Evolutionary conservation across 2,329 filamentous ascomycete species (phyloP), one percentile per base, ranked within the genome.

Genomic region (Fusarium humuli): DNA sequence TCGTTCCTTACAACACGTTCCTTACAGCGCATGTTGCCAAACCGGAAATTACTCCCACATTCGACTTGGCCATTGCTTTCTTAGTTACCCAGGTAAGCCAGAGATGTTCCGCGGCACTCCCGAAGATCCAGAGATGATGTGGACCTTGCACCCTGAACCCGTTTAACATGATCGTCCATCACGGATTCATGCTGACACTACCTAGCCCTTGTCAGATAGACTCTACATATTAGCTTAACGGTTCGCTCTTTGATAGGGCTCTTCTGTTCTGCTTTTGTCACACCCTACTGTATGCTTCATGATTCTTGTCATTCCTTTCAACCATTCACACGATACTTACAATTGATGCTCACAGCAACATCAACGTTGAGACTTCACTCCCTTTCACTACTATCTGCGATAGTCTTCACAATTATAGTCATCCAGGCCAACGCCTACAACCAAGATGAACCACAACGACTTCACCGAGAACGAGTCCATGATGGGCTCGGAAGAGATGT

Each of bases 391-490:
- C 60, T 64, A 72, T 68, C 62, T 61, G 55, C 73, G 80, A 81
- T 76, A 78, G 77, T 58, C 81, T 82, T 61, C 82, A 83, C 78
- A 84, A 81, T 83, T 85, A 73, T 78, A 81, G 49, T 79, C 80
- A 52, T 79, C 81, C 61, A 81, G 80, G 60, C 81, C 83, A 60
- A 79, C 80, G 61, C 81, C 83, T 48, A 78, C 54, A 64, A 62
- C 58, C 63, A 67, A 46, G 37, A 87, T 89, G 85, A 85, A 84
- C 76, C 82, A 82, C 61, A 83, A 78, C 75, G 84, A 87, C 60
- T 80, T 86, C 74, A 77, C 83, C 57, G 84, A 85, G 77, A 77
- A 79, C 45, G 87, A 89, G 71, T 79, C 80, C 50, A 80, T 86
- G 76, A 77, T 80, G 57, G 78, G 80, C 59, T 78, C 83, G 27